Evolutionary conservation across 2,329 filamentous ascomycete species (phyloP), one percentile per base, ranked within the genome.

Genomic region (Trichoderma simmonsii): DNA sequence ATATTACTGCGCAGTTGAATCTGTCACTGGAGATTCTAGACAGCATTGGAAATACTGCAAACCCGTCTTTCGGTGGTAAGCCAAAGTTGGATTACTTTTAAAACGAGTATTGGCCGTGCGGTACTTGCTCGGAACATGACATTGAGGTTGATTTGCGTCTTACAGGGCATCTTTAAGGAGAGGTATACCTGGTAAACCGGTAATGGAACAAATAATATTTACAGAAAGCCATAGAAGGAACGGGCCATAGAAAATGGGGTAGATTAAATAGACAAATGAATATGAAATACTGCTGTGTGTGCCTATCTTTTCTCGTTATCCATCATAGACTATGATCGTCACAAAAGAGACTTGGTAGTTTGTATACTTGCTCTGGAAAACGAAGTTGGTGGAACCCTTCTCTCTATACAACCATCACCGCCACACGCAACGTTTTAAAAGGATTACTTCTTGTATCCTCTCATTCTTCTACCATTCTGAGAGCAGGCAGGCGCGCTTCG

Each of bases 1-100:
- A 61, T 2, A 61, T 76, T 12, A 76, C 74, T 18, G 32, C 57
- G 7, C 70, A 74, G 24, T 7, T 76, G 21, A 72, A 64, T 6
- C 57, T 71, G 66, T 71, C 84, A 3, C 86, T 91, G 28, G 86
- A 89, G 74, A 88, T 90, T 39, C 88, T 87, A 2, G 86, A 86
- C 67, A 73, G 71, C 36, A 64, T 71, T 28, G 54, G 60, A 4
- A 54, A 36, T 39, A 18, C 32, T 59, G 9, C n/a, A n/a, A 72
- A 59, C 15, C 24, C 68, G 18, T 18, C 26, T 15, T 54, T 64
- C 21, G 51, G 57, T 26, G 18, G 12, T 9, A 64, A 62, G 8
- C 59, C 66, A 6, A 24, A 61, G 39, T n/a, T 72, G 48, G 71
- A 72, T 28, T 72, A 63, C 26, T 71, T 72, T 12, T 72, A 61